These are phyloP conservation scores for Flaveria ramosissima DNA, from an alignment of 129 eudicot genomes.

Conservation along the genomic window DNA sequence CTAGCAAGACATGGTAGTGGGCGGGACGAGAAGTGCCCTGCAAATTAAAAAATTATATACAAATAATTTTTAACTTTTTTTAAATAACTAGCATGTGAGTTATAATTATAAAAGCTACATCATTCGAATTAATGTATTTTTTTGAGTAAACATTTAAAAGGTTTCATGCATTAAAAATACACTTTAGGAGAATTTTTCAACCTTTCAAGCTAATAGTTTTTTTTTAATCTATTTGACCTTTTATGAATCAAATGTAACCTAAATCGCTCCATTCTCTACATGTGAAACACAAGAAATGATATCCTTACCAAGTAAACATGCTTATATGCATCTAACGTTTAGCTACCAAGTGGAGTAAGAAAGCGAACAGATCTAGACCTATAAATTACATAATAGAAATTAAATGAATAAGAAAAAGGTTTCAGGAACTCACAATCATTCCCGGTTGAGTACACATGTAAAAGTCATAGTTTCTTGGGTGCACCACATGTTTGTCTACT, in stretches of 20 bases:
- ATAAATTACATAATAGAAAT: neutral
- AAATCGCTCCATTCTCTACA: neutral
- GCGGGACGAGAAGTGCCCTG: slow-evolving; percentile 95
- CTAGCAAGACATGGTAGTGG: slow-evolving; percentile 91
- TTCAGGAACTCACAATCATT: slow-evolving; percentile 69
- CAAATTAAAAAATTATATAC: neutral
- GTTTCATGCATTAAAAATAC: neutral
- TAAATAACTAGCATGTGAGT: neutral
- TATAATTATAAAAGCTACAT: neutral
- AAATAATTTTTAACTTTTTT: neutral
- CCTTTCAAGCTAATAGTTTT: neutral
- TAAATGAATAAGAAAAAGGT: slow-evolving; percentile 16
- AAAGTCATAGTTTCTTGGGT: slow-evolving; percentile 87
- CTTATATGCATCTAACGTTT: neutral
- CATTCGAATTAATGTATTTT: neutral
- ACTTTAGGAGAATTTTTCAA: neutral
- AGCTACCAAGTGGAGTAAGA: slow-evolving; percentile 17
- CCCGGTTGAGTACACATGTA: slow-evolving; percentile 95
- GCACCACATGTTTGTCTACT: slow-evolving; percentile 81
- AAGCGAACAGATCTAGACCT: slow-evolving; percentile 10
- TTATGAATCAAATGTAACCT: neutral
- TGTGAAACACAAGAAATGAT: slow-evolving; percentile 10
- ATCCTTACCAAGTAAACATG: slow-evolving; percentile 10
- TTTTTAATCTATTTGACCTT: neutral
- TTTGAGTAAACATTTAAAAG: neutral